phyloP scores from a whole-genome alignment of 345 rosid genomes.

The Rhodamnia argentea region DNA sequence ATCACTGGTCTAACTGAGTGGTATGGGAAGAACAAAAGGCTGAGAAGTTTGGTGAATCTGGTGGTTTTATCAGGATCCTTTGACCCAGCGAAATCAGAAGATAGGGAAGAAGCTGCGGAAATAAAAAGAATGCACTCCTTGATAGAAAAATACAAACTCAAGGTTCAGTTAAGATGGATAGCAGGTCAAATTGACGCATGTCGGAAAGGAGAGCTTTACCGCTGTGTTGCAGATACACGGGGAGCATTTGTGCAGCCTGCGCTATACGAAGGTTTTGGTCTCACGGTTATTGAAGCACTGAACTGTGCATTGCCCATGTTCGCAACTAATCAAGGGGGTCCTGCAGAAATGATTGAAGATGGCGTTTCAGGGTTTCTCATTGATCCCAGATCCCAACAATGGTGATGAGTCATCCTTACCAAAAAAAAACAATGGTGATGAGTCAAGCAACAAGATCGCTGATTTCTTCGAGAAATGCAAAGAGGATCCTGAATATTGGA shows the following conservation, averaged over 20 bases:
- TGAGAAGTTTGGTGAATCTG: conserved; percentile 72
- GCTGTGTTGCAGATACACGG: conserved; percentile 75
- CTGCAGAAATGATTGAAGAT: conserved; percentile 82
- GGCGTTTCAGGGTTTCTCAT: conserved; percentile 79
- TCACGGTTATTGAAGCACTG: conserved; percentile 92
- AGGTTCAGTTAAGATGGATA: conserved; percentile 85
- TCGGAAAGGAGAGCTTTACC: conserved; percentile 79
- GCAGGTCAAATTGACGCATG: conserved; percentile 82
- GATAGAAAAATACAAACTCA: conserved; percentile 59
- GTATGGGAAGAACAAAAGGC: conserved; percentile 71
- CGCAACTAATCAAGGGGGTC: conserved; percentile 87
- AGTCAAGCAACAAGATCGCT: conserved; percentile 48
- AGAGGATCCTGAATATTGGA: conserved; percentile 46
- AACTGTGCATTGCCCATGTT: conserved; percentile 89
- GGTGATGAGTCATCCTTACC: conserved; percentile 74
- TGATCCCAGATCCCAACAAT: conserved; percentile 65
- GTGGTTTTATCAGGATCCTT: conserved; percentile 84
- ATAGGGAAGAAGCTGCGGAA: conserved; percentile 79
- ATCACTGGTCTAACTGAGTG: conserved; percentile 76
- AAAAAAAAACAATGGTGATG: conserved; percentile 74
- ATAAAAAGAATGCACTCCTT: conserved; percentile 75
- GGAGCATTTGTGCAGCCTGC: conserved; percentile 93
- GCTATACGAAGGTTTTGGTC: conserved; percentile 78
- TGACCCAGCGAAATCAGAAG: conserved; percentile 63
- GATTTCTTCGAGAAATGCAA: conserved; percentile 76